A percentile compares a stretch with the other conserved stretches of the same genome.
Conservation (phyloP, 768 basidiomycete species). For the Naganishia randhawae region DNA sequence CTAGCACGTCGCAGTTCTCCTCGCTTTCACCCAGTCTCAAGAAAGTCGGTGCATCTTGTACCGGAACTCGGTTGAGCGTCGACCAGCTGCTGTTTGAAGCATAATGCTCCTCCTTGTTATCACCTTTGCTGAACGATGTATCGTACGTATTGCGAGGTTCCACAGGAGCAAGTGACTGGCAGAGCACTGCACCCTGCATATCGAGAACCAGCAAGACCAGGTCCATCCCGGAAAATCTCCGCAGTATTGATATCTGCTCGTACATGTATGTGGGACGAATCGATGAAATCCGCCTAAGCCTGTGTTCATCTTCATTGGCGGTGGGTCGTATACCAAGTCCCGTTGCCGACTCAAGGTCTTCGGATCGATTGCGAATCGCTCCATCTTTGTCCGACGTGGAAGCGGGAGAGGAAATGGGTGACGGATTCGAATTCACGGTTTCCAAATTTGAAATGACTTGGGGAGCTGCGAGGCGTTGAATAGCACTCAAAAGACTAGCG, state of each 20-base stretch:
- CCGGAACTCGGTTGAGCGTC: not conserved
- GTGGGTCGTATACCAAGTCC: slow-evolving; percentile 14
- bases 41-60: not conserved
- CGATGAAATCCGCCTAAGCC: not conserved
- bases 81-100: slow-evolving; percentile 20
- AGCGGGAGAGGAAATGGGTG: slow-evolving; percentile 28
- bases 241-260: slow-evolving; percentile 18
- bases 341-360: slow-evolving; percentile 25
- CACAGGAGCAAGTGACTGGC: slow-evolving; percentile 16
- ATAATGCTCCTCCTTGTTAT: slow-evolving; percentile 4
- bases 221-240: slow-evolving; percentile 18
- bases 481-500: slow-evolving; percentile 23
- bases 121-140: not conserved
- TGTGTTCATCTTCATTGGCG: not conserved
- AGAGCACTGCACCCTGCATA: slow-evolving; percentile 17
- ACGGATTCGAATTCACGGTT: slow-evolving; percentile 31
- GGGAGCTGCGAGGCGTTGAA: slow-evolving; percentile 33
- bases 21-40: slow-evolving; percentile 7
- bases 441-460: slow-evolving; percentile 38
- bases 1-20: slow-evolving; percentile 25
- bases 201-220: slow-evolving; percentile 13
- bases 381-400: slow-evolving; percentile 29
- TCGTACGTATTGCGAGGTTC: not conserved
- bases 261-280: not conserved
- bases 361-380: slow-evolving; percentile 13